A percentile compares a stretch with the other conserved stretches of the same genome.
These are phyloP conservation scores for Rhodotorula sphaerocarpa DNA, from an alignment of 768 basidiomycete species.

Conservation along the genomic window DNA sequence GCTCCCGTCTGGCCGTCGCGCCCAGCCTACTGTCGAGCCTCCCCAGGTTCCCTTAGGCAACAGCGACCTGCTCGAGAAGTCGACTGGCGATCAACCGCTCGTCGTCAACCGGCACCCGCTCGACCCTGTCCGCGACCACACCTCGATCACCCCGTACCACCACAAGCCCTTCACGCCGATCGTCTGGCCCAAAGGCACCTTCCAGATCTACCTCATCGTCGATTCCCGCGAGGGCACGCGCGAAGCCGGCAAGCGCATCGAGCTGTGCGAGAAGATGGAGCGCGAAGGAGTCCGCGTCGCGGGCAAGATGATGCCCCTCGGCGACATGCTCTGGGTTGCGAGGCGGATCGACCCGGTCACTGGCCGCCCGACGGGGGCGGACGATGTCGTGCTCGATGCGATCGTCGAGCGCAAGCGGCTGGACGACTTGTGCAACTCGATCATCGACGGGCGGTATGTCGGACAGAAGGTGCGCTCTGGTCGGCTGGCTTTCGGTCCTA, in stretches of 20 bases:
- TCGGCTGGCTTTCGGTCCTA: no score
- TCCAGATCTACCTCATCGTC: constrained; percentile 45
- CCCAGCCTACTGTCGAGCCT: no score
- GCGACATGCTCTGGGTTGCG: constrained; percentile 48
- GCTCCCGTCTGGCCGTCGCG: background rate
- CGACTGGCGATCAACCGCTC: background rate
- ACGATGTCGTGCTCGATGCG: constrained; percentile 47
- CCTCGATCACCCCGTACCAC: background rate
- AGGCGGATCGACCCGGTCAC: constrained; percentile 18
- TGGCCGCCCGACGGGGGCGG: constrained; percentile 36
- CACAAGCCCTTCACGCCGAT: constrained; percentile 36
- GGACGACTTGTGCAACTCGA: constrained; percentile 45
- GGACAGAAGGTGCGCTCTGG: constrained; percentile 50
- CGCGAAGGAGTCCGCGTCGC: constrained; percentile 43
- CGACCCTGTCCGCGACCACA: constrained; percentile 23
- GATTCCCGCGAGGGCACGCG: constrained; percentile 46
- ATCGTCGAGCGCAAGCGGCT: constrained; percentile 48
- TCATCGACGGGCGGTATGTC: constrained; percentile 45
- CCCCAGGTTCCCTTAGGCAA: no score
- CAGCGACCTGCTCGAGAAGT: background rate
- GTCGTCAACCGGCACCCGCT: constrained; percentile 32
- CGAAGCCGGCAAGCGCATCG: constrained; percentile 37
- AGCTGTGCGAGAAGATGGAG: constrained; percentile 40
- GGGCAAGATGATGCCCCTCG: constrained; percentile 43
- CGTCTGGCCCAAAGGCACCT: constrained; percentile 42